These are phyloP conservation scores for Begonia masoniana DNA, from an alignment of 306 rosid species.

Conservation along the genomic window DNA sequence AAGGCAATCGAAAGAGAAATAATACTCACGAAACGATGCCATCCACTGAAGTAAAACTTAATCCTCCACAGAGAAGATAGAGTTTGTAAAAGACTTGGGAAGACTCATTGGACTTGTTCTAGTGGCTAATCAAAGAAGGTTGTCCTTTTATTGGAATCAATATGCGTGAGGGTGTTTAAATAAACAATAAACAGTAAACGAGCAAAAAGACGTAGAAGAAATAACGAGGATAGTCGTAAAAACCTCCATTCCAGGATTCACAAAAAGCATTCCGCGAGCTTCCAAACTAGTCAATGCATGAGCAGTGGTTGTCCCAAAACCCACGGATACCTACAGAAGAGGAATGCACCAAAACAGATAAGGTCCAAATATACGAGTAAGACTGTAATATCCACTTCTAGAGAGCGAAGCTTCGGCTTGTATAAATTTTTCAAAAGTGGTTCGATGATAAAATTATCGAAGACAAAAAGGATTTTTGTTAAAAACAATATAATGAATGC, in stretches of 20 bases:
- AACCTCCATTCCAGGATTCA: conserved; percentile 91
- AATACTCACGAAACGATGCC: neutral
- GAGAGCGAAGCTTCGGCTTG: too few relatives aligned
- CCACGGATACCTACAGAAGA: conserved; percentile 75
- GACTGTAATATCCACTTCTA: neutral
- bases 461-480: too few relatives aligned
- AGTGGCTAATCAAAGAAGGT: too few relatives aligned
- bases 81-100: too few relatives aligned
- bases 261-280: conserved; percentile 92
- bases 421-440: too few relatives aligned
- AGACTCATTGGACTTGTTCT: neutral
- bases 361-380: neutral
- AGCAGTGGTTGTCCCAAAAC: conserved; percentile 65
- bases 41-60: neutral
- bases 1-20: neutral
- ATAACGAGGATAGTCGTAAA: conserved; percentile 10
- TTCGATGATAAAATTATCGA: too few relatives aligned
- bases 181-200: too few relatives aligned
- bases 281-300: conserved; percentile 79
- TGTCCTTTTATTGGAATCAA: too few relatives aligned
- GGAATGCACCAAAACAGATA: neutral
- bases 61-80: neutral
- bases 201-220: conserved; percentile 1
- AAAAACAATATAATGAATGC: too few relatives aligned
- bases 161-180: too few relatives aligned